phyloP scores from a whole-genome alignment of 2,329 filamentous ascomycete species.

The Hypomyces rosellus region DNA sequence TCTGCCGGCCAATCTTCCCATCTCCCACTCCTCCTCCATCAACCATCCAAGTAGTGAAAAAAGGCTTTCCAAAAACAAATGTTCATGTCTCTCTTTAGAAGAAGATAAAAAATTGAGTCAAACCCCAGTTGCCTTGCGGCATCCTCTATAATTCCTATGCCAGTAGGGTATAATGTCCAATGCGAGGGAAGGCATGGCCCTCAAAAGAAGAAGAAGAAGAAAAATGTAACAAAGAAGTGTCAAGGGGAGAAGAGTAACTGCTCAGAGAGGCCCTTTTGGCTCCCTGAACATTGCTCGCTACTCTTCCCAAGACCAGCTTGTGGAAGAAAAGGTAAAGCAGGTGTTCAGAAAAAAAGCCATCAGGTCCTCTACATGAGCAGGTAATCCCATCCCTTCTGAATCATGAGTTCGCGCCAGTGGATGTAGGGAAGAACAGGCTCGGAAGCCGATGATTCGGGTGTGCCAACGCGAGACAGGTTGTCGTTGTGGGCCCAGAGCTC shows the following conservation, averaged over 20 bases:
- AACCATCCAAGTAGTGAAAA: slow-evolving; percentile 12
- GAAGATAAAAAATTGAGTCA: slow-evolving; percentile 2
- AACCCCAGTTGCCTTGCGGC: slow-evolving; percentile 33
- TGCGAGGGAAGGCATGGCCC: slow-evolving; percentile 18
- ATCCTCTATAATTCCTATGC: slow-evolving; percentile 31
- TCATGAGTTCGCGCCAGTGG: slow-evolving; percentile 94
- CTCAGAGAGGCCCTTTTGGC: slow-evolving; percentile 11
- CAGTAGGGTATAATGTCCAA: slow-evolving; percentile 25
- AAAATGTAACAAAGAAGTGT: not conserved
- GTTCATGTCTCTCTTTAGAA: slow-evolving; percentile 18
- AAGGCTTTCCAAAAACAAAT: slow-evolving; percentile 23
- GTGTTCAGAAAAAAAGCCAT: slow-evolving; percentile 5
- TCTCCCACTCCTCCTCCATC: not conserved
- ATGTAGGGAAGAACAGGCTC: slow-evolving; percentile 55
- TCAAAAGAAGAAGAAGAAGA: slow-evolving; percentile 12
- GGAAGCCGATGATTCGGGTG: slow-evolving; percentile 29
- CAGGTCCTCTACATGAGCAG: slow-evolving; percentile 63
- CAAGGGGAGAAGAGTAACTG: slow-evolving; percentile 1
- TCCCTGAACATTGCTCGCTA: slow-evolving; percentile 17
- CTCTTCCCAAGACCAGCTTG: slow-evolving; percentile 32
- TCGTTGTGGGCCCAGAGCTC: slow-evolving; percentile 83
- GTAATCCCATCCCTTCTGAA: slow-evolving; percentile 85
- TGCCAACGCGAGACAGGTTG: slow-evolving; percentile 34
- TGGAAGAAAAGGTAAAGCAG: slow-evolving; percentile 18
- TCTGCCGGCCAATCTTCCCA: not conserved